Percentiles rank a stretch among this genome's conserved stretches.
These are phyloP conservation scores for Kandelia obovata DNA, from an alignment of 345 rosid genomes.

Conservation along the genomic window DNA sequence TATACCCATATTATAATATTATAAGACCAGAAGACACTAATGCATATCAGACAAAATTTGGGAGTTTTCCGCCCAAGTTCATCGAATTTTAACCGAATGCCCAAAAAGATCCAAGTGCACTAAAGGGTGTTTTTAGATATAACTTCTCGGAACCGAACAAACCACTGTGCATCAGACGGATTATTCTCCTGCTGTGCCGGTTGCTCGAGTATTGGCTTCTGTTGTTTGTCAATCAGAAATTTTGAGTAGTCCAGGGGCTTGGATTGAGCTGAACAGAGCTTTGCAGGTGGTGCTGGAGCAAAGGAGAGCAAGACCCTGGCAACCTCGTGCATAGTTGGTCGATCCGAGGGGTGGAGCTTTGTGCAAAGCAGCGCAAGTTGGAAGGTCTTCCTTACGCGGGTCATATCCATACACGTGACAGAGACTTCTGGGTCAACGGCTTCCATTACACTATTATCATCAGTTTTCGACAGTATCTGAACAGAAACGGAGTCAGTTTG, in stretches of 20 bases:
- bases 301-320: slow-evolving; percentile 63
- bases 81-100: neutral
- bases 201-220: slow-evolving; percentile 22
- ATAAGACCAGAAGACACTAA: neutral
- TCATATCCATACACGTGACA: slow-evolving; percentile 65
- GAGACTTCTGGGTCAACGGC: slow-evolving; percentile 87
- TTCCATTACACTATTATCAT: slow-evolving; percentile 83
- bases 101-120: neutral
- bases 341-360: slow-evolving; percentile 58
- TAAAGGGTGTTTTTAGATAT: slow-evolving; percentile 65
- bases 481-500: neutral
- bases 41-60: slow-evolving; percentile 9
- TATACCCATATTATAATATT: neutral
- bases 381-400: slow-evolving; percentile 61
- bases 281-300: slow-evolving; percentile 47
- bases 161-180: slow-evolving; percentile 68
- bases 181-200: slow-evolving; percentile 31
- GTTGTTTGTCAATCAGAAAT: slow-evolving; percentile 43
- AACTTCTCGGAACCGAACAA: slow-evolving; percentile 57
- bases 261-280: slow-evolving; percentile 24
- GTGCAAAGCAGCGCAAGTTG: slow-evolving; percentile 83
- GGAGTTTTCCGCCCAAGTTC: neutral
- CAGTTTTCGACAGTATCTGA: slow-evolving; percentile 73
- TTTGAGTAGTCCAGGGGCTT: slow-evolving; percentile 47
- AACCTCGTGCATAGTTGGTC: slow-evolving; percentile 93